phyloP scores from a whole-genome alignment of 768 basidiomycete genomes.

The Lentinula edodes region DNA sequence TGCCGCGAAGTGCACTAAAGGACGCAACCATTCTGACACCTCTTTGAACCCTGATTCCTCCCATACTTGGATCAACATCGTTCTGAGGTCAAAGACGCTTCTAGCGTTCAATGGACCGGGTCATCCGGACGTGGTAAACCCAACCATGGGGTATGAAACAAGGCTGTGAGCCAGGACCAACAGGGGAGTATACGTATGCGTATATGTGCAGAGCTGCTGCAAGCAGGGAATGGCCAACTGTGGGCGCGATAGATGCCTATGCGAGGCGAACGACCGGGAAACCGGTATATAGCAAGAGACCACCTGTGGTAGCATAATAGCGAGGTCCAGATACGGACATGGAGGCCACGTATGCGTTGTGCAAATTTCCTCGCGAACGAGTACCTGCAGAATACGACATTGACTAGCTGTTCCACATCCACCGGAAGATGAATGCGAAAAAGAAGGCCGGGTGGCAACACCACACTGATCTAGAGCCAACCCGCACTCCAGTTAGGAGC shows the following conservation, averaged over 20 bases:
- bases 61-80: not conserved
- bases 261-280: not conserved
- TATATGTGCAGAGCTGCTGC: not conserved
- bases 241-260: not conserved
- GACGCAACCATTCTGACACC: not conserved
- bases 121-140: not conserved
- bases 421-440: not conserved
- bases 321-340: not conserved
- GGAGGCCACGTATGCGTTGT: not conserved
- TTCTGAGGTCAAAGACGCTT: not conserved
- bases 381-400: not conserved
- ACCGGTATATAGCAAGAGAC: not conserved
- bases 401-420: not conserved
- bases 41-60: not conserved
- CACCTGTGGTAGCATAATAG: not conserved
- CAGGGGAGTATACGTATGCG: not conserved
- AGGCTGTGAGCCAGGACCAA: not conserved
- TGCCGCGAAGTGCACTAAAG: constrained; percentile 11
- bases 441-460: not conserved
- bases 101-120: not conserved
- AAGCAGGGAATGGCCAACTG: not conserved
- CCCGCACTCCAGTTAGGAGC: not conserved
- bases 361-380: not conserved
- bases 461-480: not conserved
- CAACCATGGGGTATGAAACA: not conserved